phyloP scores from a whole-genome alignment of 2,329 filamentous ascomycete genomes.

The Ophiostoma sp. region DNA sequence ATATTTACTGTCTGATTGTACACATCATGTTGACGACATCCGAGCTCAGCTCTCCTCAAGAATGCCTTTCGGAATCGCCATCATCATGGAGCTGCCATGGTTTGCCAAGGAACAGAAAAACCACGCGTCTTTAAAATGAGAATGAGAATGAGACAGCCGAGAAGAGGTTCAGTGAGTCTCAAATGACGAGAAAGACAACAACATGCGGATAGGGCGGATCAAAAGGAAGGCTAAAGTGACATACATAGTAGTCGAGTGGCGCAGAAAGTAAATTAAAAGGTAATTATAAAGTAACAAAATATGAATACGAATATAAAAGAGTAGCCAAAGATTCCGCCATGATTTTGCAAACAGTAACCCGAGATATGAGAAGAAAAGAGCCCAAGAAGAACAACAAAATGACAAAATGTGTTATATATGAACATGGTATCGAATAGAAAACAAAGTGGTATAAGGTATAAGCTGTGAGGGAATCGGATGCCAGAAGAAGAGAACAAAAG shows the following conservation, averaged over 20 bases:
- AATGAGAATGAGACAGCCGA: neutral
- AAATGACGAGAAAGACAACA: neutral
- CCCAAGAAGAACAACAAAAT: neutral
- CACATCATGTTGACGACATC: neutral
- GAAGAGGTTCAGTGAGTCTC: neutral
- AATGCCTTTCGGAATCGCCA: neutral
- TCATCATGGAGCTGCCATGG: neutral
- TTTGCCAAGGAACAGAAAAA: neutral
- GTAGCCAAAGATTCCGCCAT: constrained; percentile 6
- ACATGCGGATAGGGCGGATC: neutral
- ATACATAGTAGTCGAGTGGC: neutral
- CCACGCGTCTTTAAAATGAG: neutral
- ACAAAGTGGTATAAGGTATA: constrained; percentile 18
- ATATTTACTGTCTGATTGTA: neutral
- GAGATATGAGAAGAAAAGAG: neutral
- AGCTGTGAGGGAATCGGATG: neutral
- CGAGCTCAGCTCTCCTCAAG: neutral
- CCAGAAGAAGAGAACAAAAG: neutral
- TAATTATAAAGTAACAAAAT: neutral
- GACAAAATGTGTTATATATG: neutral
- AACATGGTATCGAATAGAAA: constrained; percentile 18
- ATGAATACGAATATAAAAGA: neutral
- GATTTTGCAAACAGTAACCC: neutral
- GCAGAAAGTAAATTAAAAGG: neutral
- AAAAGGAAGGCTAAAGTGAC: neutral